Conservation (phyloP, 2,329 filamentous ascomycete genomes). For the Escovopsis weberi region DNA sequence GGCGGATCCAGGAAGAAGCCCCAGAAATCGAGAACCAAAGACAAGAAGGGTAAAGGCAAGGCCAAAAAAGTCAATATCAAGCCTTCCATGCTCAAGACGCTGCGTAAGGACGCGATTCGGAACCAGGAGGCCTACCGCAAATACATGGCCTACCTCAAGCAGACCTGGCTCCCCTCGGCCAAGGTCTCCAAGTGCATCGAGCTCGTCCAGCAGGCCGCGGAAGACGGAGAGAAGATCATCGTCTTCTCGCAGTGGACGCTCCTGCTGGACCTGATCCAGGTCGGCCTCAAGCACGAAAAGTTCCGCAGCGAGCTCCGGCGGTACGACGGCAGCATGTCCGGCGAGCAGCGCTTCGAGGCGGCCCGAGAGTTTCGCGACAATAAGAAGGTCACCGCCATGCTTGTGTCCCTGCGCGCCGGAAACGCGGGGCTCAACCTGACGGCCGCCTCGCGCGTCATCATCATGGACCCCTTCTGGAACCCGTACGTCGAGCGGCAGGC, state of each 20-base stretch:
- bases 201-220: conserved; percentile 53
- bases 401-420: conserved; percentile 70
- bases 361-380: conserved; percentile 53
- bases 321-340: conserved; percentile 70
- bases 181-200: conserved; percentile 70
- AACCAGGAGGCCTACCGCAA: conserved; percentile 50
- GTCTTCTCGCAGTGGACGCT: conserved; percentile 70
- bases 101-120: conserved; percentile 52
- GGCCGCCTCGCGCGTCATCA: conserved; percentile 70
- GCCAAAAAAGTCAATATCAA: conserved; percentile 29
- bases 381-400: conserved; percentile 54
- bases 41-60: conserved; percentile 23
- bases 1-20: conserved; percentile 1
- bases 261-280: conserved; percentile 58
- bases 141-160: conserved; percentile 55
- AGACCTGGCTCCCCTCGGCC: conserved; percentile 60
- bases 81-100: conserved; percentile 41
- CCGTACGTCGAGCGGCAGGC: conserved; percentile 88
- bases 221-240: conserved; percentile 52
- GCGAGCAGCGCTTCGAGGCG: conserved; percentile 51
- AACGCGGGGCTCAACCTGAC: conserved; percentile 77
- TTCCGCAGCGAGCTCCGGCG: conserved; percentile 48
- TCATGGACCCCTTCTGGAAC: conserved; percentile 91
- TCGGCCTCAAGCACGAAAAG: conserved; percentile 51
- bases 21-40: conserved; percentile 7